A percentile compares a stretch with the other conserved stretches of the same genome.
These are phyloP conservation scores for Geosiphon pyriformis DNA, from an alignment of 192 early-diverging fungal genomes.

Conservation along the genomic window DNA sequence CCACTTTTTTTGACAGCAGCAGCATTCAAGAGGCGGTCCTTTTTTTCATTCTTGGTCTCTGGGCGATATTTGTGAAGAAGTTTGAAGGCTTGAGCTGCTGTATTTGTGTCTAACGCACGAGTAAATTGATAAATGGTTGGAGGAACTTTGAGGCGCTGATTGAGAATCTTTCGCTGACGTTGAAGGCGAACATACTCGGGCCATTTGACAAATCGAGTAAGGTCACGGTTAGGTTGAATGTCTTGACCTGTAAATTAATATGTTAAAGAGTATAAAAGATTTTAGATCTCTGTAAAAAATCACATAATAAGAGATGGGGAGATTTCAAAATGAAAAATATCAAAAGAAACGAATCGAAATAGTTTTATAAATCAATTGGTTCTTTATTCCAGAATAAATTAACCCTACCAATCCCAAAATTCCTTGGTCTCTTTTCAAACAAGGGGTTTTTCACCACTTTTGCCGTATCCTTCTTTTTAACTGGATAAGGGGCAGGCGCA, in stretches of 20 bases:
- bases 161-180: conserved; percentile 96
- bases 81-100: conserved; percentile 97
- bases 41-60: conserved; percentile 96
- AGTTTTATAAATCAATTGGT: too few relatives aligned
- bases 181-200: conserved; percentile 98
- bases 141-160: conserved; percentile 98
- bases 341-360: too few relatives aligned
- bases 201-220: conserved; percentile 98
- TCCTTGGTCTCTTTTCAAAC: conserved; percentile 88
- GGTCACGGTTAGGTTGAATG: conserved; percentile 92
- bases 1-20: conserved; percentile 86
- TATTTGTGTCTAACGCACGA: conserved; percentile 97
- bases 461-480: conserved; percentile 63
- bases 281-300: background rate
- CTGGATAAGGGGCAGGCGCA: conserved; percentile 80
- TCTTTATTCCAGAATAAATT: background rate
- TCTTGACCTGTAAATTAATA: conserved; percentile 62
- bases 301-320: too few relatives aligned
- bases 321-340: too few relatives aligned
- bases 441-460: conserved; percentile 79
- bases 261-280: background rate
- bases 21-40: conserved; percentile 79
- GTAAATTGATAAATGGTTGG: conserved; percentile 99
- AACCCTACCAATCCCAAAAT: conserved; percentile 87
- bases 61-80: conserved; percentile 99